Evolutionary conservation across 2,329 filamentous ascomycete species (phyloP), one percentile per base, ranked within the genome.

Genomic region (Sarocladium strictum): DNA sequence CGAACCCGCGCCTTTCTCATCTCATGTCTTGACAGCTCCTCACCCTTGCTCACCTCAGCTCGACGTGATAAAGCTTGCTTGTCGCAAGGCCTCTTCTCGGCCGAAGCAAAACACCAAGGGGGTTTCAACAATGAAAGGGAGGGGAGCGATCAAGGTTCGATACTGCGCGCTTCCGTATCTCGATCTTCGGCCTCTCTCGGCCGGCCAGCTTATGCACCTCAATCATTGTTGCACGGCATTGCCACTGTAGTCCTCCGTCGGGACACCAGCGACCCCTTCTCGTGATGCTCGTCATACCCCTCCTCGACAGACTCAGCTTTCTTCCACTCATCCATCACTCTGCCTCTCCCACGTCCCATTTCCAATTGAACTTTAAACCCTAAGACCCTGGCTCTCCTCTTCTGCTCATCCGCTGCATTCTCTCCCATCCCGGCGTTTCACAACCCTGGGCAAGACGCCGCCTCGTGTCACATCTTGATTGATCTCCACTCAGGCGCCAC

Each of bases 401-500:
- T 24, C 9, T 32, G 11, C 47, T 11, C 12, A 9, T n/a, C 43
- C 7, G 14, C 24, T 47, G 21, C 15, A 11, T 26, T 23, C 19
- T 17, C 17, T 23, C 14, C 17, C n/a, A 21, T 43, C 43, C 27
- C 26, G 47, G 47, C 27, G 47, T 51, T 51, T 51, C 47, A 51
- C 26, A 35, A 33, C 47, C 47, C 47, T 51, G 47, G 27, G n/a
- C 47, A n/a, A 3, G 47, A 51, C 27, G 47, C 29, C 47, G 27
- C 47, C 47, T 51, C 47, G 47, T 51, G 47, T 51, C 47, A 29
- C 47, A 51, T 6, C 5, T 29, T 51, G 47, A 51, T 51, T 51
- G 47, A 51, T 51, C 47, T 51, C 47, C 47, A 51, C 47, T 11
- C 47, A 21, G 24, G 40, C 40, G 40, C 40, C 40, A 6, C 29